These are phyloP conservation scores for Alternaria brassicicola DNA, from an alignment of 2,329 filamentous ascomycete species.

Conservation along the genomic window DNA sequence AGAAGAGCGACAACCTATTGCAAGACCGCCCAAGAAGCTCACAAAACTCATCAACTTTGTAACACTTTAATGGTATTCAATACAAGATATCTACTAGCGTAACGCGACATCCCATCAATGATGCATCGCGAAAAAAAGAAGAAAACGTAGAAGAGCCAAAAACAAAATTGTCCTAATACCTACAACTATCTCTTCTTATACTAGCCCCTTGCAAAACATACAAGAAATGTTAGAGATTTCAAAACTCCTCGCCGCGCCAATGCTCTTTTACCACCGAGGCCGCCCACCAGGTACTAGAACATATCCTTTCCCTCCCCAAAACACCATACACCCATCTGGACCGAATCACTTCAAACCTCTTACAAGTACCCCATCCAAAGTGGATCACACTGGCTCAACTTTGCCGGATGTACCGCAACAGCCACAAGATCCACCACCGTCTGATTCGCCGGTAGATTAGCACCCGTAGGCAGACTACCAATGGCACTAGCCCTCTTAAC, in stretches of 20 bases:
- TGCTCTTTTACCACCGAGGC: not conserved
- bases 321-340: not conserved
- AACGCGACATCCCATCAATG: not conserved
- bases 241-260: not conserved
- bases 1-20: not conserved
- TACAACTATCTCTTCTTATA: not conserved
- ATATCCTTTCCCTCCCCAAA: not conserved
- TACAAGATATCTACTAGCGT: not conserved
- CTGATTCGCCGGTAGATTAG: conserved; percentile 89
- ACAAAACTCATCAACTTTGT: not conserved
- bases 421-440: conserved; percentile 94
- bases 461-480: conserved; percentile 74
- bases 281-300: not conserved
- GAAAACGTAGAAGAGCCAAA: not conserved
- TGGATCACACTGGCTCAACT: conserved; percentile 85
- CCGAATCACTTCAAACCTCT: not conserved
- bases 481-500: conserved; percentile 88
- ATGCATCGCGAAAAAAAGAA: not conserved
- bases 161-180: not conserved
- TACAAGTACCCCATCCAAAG: conserved; percentile 98
- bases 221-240: not conserved
- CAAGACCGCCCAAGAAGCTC: not conserved
- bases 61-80: not conserved
- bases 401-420: conserved; percentile 90
- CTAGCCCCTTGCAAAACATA: not conserved